phyloP scores from a whole-genome alignment of 2,329 filamentous ascomycete genomes.

The Aureobasidium pullulans region DNA sequence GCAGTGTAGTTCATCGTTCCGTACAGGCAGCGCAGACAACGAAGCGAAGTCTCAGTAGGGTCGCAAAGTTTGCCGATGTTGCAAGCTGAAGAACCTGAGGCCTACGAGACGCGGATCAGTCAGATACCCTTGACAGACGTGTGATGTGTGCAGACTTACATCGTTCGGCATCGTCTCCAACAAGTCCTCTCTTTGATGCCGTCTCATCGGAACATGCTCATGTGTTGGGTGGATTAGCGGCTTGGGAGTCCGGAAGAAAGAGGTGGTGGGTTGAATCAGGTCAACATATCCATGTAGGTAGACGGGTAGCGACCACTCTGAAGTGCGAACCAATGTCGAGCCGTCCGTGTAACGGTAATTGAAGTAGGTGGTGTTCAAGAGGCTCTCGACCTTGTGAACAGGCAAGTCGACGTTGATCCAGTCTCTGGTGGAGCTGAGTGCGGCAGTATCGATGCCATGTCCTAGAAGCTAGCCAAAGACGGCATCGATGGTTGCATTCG shows the following conservation, averaged over 20 bases:
- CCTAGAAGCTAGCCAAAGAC: constrained; percentile 50
- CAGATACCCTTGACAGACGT: too few relatives aligned
- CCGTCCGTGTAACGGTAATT: constrained; percentile 43
- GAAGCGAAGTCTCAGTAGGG: constrained; percentile 19
- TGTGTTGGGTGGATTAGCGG: constrained; percentile 18
- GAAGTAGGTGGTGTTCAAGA: constrained; percentile 48
- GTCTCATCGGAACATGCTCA: neutral
- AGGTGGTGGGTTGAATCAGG: constrained; percentile 52
- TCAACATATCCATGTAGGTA: constrained; percentile 46
- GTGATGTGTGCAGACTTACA: neutral
- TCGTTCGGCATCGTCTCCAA: constrained; percentile 13
- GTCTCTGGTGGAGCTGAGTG: constrained; percentile 44
- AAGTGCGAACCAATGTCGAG: constrained; percentile 45
- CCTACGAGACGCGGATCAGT: too few relatives aligned
- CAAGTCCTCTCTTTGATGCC: constrained; percentile 30
- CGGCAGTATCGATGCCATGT: constrained; percentile 39
- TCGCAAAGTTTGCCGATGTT: constrained; percentile 33
- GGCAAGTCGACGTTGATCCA: constrained; percentile 50
- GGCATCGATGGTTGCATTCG: constrained; percentile 43
- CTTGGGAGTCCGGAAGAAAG: constrained; percentile 43
- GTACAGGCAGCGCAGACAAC: constrained; percentile 49
- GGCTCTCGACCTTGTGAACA: constrained; percentile 43
- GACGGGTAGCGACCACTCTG: constrained; percentile 56
- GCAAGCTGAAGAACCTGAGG: constrained; percentile 33
- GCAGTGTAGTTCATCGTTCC: constrained; percentile 47